phyloP scores from a whole-genome alignment of 2,329 filamentous ascomycete species.

The Apiospora aurea region DNA sequence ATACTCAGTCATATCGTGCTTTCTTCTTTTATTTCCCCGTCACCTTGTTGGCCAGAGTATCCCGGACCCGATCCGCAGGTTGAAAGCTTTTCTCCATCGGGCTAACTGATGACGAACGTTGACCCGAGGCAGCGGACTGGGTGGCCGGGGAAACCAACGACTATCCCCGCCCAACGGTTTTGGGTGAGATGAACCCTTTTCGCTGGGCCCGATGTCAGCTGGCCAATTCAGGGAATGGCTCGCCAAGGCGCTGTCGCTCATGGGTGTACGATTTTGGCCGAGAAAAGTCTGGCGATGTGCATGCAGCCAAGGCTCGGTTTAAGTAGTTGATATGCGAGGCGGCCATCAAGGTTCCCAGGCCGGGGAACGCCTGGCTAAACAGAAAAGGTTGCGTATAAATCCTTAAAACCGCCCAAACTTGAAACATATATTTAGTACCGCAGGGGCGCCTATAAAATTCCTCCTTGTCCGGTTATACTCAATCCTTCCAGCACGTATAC shows the following conservation, averaged over 20 bases:
- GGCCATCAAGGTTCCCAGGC: constrained; percentile 25
- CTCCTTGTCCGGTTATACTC: no score
- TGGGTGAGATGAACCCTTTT: background rate
- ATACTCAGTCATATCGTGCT: background rate
- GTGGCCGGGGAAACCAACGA: background rate
- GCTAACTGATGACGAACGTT: constrained; percentile 3
- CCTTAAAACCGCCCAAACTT: background rate
- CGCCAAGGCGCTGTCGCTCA: background rate
- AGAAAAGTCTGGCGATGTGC: background rate
- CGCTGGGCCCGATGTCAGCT: background rate
- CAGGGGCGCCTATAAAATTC: no score
- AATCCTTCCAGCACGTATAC: no score
- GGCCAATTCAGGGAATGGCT: background rate
- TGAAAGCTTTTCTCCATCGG: background rate
- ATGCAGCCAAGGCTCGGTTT: constrained; percentile 11
- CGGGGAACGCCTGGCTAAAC: background rate
- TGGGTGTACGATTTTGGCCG: background rate
- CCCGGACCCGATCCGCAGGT: background rate
- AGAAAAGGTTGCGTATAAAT: background rate
- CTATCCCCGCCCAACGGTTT: no score
- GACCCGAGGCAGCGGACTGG: background rate
- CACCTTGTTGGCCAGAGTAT: background rate
- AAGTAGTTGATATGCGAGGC: background rate
- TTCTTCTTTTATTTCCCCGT: background rate
- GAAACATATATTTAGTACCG: no score